Evolutionary conservation across 2,329 filamentous ascomycete genomes (phyloP).

Genomic region (Cryphonectria naterciae): DNA sequence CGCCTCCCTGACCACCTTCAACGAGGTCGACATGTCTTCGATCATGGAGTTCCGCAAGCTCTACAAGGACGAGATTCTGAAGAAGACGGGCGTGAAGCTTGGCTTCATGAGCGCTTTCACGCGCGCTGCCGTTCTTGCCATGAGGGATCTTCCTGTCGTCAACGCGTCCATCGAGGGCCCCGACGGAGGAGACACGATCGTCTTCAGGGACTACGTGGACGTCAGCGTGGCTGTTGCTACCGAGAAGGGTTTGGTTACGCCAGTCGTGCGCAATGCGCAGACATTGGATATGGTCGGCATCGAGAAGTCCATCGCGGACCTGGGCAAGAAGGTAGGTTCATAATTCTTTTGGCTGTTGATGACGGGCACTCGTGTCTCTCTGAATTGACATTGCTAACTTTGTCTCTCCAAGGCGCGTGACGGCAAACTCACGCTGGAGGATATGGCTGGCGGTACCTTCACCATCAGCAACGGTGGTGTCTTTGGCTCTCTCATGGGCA

Average conservation of each 20-base stretch:
- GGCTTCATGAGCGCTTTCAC: conserved; percentile 99
- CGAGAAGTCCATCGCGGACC: conserved; percentile 88
- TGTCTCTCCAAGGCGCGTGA: conserved; percentile 72
- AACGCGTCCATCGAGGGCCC: conserved; percentile 98
- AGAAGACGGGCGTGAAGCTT: conserved; percentile 95
- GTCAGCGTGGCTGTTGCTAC: conserved; percentile 97
- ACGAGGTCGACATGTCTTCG: conserved; percentile 98
- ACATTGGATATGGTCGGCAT: conserved; percentile 85
- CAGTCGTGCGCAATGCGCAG: conserved; percentile 93
- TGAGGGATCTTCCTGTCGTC: conserved; percentile 91
- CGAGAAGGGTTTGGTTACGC: conserved; percentile 95
- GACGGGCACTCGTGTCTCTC: background rate
- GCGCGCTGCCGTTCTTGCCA: conserved; percentile 84
- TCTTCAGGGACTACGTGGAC: conserved; percentile 97
- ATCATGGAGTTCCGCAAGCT: conserved; percentile 96
- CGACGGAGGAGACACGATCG: conserved; percentile 93
- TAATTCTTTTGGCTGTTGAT: background rate
- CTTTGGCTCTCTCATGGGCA: conserved; percentile 96
- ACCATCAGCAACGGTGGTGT: conserved; percentile 98
- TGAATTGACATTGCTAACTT: conserved; percentile 10
- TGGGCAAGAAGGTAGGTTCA: conserved; percentile 84
- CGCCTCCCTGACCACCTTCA: conserved; percentile 96
- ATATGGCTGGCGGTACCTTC: conserved; percentile 98
- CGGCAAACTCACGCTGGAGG: conserved; percentile 96
- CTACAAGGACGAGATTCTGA: conserved; percentile 95